Conservation (phyloP, 441 rosid genomes). For the Erodium trifolium region DNA sequence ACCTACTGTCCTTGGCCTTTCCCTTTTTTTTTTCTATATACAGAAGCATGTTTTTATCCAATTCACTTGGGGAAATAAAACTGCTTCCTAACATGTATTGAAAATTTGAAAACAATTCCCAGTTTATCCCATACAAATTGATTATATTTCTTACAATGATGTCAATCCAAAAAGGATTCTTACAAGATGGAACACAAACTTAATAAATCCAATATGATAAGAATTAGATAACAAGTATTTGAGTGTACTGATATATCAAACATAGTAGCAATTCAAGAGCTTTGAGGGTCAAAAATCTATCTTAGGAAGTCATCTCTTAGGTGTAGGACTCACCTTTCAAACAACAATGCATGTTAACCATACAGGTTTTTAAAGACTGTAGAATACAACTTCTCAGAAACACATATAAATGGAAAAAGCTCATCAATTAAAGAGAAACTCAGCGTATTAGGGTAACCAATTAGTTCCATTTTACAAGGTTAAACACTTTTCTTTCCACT, state of each 20-base stretch:
- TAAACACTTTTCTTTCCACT: background rate
- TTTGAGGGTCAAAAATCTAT: background rate
- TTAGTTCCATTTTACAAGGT: background rate
- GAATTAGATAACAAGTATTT: conserved; percentile 1
- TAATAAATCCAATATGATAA: background rate
- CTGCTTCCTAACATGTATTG: background rate
- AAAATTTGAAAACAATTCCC: background rate
- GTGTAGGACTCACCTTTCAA: background rate
- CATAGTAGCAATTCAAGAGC: background rate
- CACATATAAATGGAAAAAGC: background rate
- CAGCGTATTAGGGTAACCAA: background rate
- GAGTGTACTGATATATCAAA: background rate
- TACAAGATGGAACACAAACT: background rate
- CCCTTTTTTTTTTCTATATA: background rate
- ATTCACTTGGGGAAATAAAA: background rate
- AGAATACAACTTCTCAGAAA: conserved; percentile 6
- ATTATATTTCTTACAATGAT: too few species aligned
- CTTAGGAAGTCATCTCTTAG: background rate
- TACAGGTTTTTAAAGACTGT: too few species aligned
- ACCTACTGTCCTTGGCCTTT: background rate
- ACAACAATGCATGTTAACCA: background rate
- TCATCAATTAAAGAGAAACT: background rate
- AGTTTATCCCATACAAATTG: background rate
- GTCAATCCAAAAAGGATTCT: background rate
- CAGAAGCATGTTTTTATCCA: background rate